Conservation (phyloP, 257 asterid genomes). For the Schizonepeta tenuifolia region DNA sequence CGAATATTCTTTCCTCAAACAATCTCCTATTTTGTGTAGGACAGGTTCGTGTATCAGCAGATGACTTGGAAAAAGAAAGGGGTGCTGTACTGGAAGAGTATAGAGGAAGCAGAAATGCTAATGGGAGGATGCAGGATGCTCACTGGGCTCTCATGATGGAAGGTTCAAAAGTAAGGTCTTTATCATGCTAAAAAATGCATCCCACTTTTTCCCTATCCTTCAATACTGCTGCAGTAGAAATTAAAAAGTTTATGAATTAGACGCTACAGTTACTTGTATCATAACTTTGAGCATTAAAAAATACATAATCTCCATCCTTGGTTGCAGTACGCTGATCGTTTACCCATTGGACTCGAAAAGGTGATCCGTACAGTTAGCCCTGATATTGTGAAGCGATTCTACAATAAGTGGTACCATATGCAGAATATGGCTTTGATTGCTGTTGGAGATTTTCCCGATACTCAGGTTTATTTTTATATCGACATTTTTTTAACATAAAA, state of each 20-base stretch:
- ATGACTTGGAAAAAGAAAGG: slow-evolving; percentile 94
- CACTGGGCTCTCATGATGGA: slow-evolving; percentile 97
- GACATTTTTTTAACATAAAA: too few relatives aligned
- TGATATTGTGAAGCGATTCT: slow-evolving; percentile 74
- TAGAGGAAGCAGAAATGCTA: slow-evolving; percentile 82
- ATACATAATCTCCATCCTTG: slow-evolving; percentile 24
- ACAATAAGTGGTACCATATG: slow-evolving; percentile 84
- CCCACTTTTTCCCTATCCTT: slow-evolving; percentile 10
- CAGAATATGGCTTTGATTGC: slow-evolving; percentile 95
- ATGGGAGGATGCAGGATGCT: slow-evolving; percentile 97
- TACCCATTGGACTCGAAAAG: slow-evolving; percentile 90
- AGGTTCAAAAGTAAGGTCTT: slow-evolving; percentile 77
- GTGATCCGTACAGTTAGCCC: slow-evolving; percentile 83
- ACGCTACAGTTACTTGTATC: slow-evolving; percentile 19
- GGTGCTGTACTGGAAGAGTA: slow-evolving; percentile 97
- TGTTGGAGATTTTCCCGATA: slow-evolving; percentile 91
- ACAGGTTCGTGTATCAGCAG: slow-evolving; percentile 76
- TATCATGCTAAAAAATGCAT: slow-evolving; percentile 15
- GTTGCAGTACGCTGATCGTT: slow-evolving; percentile 87
- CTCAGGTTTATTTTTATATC: slow-evolving; percentile 56
- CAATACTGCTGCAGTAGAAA: slow-evolving; percentile 18
- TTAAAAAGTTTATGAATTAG: not conserved
- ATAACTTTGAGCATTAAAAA: not conserved
- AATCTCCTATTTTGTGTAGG: slow-evolving; percentile 33
- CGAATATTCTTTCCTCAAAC: slow-evolving; percentile 17